A percentile compares a stretch with the other conserved stretches of the same genome.
Evolutionary conservation across 345 rosid genomes (phyloP).

Genomic region (Brassica napus): DNA sequence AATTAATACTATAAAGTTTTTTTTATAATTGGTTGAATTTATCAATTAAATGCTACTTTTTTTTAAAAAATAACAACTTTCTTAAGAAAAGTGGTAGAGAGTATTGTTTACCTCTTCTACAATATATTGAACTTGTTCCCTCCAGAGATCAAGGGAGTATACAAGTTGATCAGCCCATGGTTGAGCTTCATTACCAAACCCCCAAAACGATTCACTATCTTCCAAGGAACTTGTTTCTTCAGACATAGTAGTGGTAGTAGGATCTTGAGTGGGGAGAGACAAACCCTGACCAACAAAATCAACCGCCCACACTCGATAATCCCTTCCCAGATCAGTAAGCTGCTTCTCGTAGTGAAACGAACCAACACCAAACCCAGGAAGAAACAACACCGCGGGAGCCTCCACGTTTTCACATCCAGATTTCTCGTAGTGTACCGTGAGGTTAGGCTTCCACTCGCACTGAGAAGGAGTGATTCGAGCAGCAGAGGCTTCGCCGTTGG

Average conservation of each 20-base stretch:
- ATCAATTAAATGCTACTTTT: no score
- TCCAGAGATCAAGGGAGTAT: constrained; percentile 86
- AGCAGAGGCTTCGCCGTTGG: constrained; percentile 52
- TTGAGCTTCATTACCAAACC: constrained; percentile 75
- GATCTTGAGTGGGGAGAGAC: constrained; percentile 79
- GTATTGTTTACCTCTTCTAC: constrained; percentile 64
- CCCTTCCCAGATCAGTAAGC: constrained; percentile 81
- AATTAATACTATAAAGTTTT: no score
- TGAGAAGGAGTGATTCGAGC: constrained; percentile 59
- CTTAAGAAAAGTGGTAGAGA: no score
- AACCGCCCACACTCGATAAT: constrained; percentile 89
- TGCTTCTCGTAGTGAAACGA: constrained; percentile 95
- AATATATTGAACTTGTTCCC: constrained; percentile 74
- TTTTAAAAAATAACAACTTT: no score
- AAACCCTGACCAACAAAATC: constrained; percentile 96
- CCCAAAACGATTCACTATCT: constrained; percentile 56
- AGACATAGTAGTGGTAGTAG: constrained; percentile 28
- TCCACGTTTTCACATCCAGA: constrained; percentile 63
- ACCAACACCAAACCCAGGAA: constrained; percentile 98
- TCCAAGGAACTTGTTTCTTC: constrained; percentile 33
- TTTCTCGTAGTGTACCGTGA: constrained; percentile 71
- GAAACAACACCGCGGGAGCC: constrained; percentile 76
- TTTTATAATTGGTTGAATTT: no score
- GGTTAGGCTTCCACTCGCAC: constrained; percentile 88
- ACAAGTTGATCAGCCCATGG: constrained; percentile 85